Percentiles rank a stretch among this genome's conserved stretches.
Conservation (phyloP, 106 monocot genomes). For the Dendrobium huoshanense region DNA sequence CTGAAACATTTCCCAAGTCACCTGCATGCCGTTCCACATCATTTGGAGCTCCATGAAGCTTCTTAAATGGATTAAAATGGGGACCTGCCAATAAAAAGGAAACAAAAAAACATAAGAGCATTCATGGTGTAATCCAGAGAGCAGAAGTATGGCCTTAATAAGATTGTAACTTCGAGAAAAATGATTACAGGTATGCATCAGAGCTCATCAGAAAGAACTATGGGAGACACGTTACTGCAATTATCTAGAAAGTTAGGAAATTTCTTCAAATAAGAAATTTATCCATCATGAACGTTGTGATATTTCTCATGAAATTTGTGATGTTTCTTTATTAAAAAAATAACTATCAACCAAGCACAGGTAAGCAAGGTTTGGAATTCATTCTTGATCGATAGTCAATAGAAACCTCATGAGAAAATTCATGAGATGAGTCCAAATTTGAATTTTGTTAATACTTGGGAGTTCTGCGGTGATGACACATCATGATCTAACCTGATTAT, state of each 20-base stretch:
- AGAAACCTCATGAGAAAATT: neutral
- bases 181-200: neutral
- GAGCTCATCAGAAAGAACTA: no score
- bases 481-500: no score
- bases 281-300: neutral
- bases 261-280: no score
- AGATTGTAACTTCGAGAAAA: neutral
- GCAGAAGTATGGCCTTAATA: neutral
- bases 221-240: no score
- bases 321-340: no score
- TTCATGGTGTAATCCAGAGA: neutral
- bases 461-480: no score
- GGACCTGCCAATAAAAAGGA: slow-evolving; percentile 34
- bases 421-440: no score
- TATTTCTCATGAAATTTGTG: neutral
- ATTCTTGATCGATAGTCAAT: no score
- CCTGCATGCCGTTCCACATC: slow-evolving; percentile 67
- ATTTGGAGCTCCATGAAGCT: slow-evolving; percentile 50
- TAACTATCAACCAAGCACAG: no score
- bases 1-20: slow-evolving; percentile 72
- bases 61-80: slow-evolving; percentile 68
- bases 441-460: no score
- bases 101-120: neutral
- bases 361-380: no score
- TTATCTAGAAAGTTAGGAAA: no score